Evolutionary conservation across 805 yeast species (phyloP).

Genomic region (Helenozyma rhizophorensis): DNA sequence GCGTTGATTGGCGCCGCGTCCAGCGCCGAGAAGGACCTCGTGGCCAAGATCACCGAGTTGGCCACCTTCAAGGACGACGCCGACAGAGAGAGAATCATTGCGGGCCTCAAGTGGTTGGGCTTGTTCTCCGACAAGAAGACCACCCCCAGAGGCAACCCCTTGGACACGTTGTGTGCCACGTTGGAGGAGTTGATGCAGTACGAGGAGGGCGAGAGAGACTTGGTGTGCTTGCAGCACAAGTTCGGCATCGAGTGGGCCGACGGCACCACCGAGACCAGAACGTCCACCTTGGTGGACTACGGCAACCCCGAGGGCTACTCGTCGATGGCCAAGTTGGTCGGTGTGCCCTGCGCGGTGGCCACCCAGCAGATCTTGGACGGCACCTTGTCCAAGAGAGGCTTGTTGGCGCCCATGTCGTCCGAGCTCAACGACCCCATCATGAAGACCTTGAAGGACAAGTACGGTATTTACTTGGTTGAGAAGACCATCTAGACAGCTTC

Average conservation of each 20-base stretch:
- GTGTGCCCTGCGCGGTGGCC: slow-evolving; percentile 98
- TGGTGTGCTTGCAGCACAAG: slow-evolving; percentile 94
- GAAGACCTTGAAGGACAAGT: slow-evolving; percentile 85
- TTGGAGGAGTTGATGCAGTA: slow-evolving; percentile 94
- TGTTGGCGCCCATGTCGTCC: slow-evolving; percentile 89
- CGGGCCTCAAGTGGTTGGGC: slow-evolving; percentile 93
- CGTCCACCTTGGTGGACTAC: slow-evolving; percentile 91
- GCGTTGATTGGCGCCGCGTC: slow-evolving; percentile 72
- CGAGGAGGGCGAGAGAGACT: slow-evolving; percentile 91
- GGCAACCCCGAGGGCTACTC: slow-evolving; percentile 88
- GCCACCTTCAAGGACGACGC: slow-evolving; percentile 76
- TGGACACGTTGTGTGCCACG: slow-evolving; percentile 95
- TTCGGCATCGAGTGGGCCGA: slow-evolving; percentile 97
- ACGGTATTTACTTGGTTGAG: slow-evolving; percentile 83
- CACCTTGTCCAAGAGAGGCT: slow-evolving; percentile 70
- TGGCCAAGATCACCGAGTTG: slow-evolving; percentile 69
- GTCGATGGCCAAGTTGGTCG: slow-evolving; percentile 97
- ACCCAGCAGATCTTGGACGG: slow-evolving; percentile 82
- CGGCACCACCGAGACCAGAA: slow-evolving; percentile 85
- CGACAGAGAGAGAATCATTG: slow-evolving; percentile 80
- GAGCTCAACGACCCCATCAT: slow-evolving; percentile 88
- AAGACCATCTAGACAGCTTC: slow-evolving; percentile 57
- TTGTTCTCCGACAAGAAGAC: slow-evolving; percentile 72
- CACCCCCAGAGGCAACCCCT: slow-evolving; percentile 88
- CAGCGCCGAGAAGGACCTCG: slow-evolving; percentile 63